These are phyloP conservation scores for Calonectria hongkongensis DNA, from an alignment of 2,329 filamentous ascomycete species.

Conservation along the genomic window DNA sequence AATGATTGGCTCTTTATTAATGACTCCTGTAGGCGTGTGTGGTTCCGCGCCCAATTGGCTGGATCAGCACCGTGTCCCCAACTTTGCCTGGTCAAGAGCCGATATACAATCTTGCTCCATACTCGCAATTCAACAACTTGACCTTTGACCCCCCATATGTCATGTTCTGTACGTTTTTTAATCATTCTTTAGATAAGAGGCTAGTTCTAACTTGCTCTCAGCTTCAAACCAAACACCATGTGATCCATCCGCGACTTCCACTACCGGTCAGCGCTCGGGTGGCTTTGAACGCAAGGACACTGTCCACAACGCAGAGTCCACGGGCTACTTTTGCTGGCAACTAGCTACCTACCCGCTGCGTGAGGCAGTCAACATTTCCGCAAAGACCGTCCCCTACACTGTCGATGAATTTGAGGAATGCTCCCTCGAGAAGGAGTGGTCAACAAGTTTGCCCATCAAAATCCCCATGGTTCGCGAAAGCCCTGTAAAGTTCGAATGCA, in stretches of 20 bases:
- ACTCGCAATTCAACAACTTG: constrained; percentile 37
- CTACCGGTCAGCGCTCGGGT: neutral
- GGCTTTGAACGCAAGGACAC: constrained; percentile 35
- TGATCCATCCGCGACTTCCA: neutral
- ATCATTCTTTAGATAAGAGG: neutral
- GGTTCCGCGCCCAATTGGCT: constrained; percentile 34
- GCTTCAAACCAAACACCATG: constrained; percentile 25
- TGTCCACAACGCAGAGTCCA: constrained; percentile 33
- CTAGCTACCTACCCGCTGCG: constrained; percentile 30
- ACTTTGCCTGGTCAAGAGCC: neutral
- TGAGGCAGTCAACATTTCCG: constrained; percentile 35
- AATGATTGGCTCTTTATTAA: neutral
- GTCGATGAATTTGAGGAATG: constrained; percentile 35
- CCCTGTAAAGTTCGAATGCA: constrained; percentile 34
- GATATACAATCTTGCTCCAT: constrained; percentile 36
- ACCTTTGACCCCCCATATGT: constrained; percentile 36
- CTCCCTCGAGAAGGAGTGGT: constrained; percentile 31
- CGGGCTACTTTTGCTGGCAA: constrained; percentile 35
- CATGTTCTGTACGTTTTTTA: constrained; percentile 21
- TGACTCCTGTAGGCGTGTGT: constrained; percentile 21
- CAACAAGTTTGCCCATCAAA: constrained; percentile 7
- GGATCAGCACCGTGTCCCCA: constrained; percentile 31
- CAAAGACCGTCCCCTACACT: constrained; percentile 23
- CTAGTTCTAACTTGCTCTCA: neutral
- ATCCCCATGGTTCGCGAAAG: constrained; percentile 34